phyloP scores from a whole-genome alignment of 225 moss, liverwort and hornwort species.

The Neckera pumila region DNA sequence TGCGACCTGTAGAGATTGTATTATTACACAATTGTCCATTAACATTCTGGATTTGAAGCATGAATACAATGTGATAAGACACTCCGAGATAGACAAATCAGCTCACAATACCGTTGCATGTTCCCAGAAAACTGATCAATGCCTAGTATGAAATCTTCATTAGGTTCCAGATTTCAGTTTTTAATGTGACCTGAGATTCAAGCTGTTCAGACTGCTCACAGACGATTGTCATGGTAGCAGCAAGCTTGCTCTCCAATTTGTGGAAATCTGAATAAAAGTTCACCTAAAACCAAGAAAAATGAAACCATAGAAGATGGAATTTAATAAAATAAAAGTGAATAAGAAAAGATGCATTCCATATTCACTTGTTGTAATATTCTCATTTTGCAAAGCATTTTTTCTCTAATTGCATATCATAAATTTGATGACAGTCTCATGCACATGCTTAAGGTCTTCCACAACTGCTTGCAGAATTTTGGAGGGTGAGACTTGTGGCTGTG shows the following conservation, averaged over 20 bases:
- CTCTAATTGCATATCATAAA: background rate
- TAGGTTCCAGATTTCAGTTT: background rate
- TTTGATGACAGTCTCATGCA: background rate
- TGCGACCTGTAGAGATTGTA: constrained; percentile 6
- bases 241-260: constrained; percentile 38
- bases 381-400: background rate
- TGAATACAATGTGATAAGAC: background rate
- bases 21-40: background rate
- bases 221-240: background rate
- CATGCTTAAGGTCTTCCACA: background rate
- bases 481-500: constrained; percentile 3
- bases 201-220: background rate
- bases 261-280: background rate
- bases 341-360: background rate
- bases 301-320: background rate
- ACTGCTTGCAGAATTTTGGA: background rate
- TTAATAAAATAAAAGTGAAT: background rate
- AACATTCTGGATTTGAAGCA: background rate
- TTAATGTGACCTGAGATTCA: constrained; percentile 21
- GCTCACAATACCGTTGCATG: background rate
- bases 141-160: too few species aligned
- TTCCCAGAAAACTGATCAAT: background rate
- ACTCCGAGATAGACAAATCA: background rate
- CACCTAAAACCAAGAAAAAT: constrained; percentile 5
- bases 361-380: background rate